These are phyloP conservation scores for Boletus semigastroideus DNA, from an alignment of 1,284 basidiomycete species.

Conservation along the genomic window DNA sequence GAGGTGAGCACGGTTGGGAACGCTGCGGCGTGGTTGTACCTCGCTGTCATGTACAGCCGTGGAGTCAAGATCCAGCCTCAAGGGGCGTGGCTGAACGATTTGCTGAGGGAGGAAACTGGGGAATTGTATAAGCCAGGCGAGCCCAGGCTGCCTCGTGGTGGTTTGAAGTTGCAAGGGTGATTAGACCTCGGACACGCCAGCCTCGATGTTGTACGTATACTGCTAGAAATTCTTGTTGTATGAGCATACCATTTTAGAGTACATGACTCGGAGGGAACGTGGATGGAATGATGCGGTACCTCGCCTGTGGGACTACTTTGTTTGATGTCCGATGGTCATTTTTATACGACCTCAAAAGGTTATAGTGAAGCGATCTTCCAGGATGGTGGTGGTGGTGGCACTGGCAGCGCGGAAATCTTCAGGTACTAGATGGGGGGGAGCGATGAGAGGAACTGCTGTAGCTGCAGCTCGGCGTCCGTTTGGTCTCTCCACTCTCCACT, in stretches of 20 bases:
- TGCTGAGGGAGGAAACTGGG: constrained; percentile 69
- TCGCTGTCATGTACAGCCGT: constrained; percentile 74
- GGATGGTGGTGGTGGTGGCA: no score
- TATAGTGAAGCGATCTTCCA: no score
- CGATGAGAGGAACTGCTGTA: no score
- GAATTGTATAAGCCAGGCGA: constrained; percentile 64
- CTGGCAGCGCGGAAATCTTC: no score
- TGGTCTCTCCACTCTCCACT: no score
- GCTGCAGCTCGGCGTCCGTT: no score
- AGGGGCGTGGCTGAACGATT: constrained; percentile 78
- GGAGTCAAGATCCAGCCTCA: constrained; percentile 73
- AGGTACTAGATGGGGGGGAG: no score
- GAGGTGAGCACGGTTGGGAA: constrained; percentile 81
- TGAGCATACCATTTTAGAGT: constrained; percentile 10
- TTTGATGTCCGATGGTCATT: no score
- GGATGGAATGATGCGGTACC: neutral
- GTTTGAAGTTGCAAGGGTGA: constrained; percentile 49
- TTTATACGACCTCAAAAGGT: no score
- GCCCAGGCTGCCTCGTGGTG: constrained; percentile 63
- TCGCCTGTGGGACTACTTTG: no score
- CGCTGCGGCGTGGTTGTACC: constrained; percentile 77
- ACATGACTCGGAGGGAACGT: neutral
- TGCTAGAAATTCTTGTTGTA: constrained; percentile 14
- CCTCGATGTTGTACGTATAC: constrained; percentile 2
- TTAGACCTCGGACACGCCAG: neutral